These are phyloP conservation scores for Chrysoporthe deuterocubensis DNA, from an alignment of 2,329 filamentous ascomycete species.

Conservation along the genomic window DNA sequence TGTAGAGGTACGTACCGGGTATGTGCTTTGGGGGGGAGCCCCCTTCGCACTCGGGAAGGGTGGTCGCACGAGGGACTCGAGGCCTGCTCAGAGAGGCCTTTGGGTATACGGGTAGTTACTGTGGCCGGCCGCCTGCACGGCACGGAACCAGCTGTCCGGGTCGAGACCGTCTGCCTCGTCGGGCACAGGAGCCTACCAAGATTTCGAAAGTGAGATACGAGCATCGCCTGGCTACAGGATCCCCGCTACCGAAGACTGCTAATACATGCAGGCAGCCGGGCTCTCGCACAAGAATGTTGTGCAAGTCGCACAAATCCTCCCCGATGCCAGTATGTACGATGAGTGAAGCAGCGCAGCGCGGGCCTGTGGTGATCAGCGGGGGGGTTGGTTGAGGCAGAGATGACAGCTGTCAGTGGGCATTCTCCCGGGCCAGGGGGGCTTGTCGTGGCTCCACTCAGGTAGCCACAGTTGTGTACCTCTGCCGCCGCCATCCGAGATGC, in stretches of 20 bases:
- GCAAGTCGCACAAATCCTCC: slow-evolving; percentile 10
- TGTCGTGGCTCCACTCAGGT: slow-evolving; percentile 4
- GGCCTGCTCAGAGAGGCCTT: background rate
- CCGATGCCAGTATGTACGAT: background rate
- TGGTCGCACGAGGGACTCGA: background rate
- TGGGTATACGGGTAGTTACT: background rate
- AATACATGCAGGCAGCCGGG: background rate
- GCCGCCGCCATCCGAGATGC: background rate
- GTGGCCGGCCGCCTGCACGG: background rate
- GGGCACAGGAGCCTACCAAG: background rate
- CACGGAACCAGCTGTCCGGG: background rate
- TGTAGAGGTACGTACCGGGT: background rate
- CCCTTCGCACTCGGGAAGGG: background rate
- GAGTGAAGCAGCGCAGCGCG: background rate
- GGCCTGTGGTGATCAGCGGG: slow-evolving; percentile 1
- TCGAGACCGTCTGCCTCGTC: background rate
- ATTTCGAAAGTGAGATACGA: background rate
- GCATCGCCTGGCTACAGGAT: background rate
- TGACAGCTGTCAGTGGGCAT: slow-evolving; percentile 29
- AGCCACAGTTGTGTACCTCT: slow-evolving; percentile 3
- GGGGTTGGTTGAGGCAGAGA: slow-evolving; percentile 2
- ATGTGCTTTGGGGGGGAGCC: background rate
- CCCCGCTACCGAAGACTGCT: background rate
- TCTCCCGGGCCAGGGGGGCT: slow-evolving; percentile 20
- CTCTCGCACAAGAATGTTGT: background rate